Evolutionary conservation across 495 filamentous ascomycete genomes (phyloP), one percentile per base, ranked within the genome.

Genomic region (Stereocaulon alpinum): DNA sequence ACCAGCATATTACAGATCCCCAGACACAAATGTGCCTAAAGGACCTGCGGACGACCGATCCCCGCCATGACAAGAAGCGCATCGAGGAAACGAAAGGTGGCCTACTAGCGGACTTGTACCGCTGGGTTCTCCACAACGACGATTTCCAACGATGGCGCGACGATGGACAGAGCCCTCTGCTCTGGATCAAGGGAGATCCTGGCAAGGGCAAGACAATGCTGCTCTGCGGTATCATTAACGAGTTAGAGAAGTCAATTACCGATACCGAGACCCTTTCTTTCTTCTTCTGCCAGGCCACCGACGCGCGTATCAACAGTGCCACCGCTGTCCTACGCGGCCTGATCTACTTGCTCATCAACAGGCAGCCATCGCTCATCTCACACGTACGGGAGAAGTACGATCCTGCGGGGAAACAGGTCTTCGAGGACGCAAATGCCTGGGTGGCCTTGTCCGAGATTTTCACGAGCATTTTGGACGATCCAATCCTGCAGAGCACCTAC

Each of bases 131-230:
- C 14, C 56, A 70, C 6, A 62, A 77, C 49, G 9, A 49, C 1
- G 65, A 66, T n/a, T 79, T 77, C 61, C 41, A 61, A 49, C 32
- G 60, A 64, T 77, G 70, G 72, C 62, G 48, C 20, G 41, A 71
- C 50, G 58, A 67, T 30, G 10, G 56, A 15, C 48, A 72, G 11
- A 66, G 52, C 40, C 65, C 59, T 14, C 62, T 76, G 29, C 71
- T 79, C 40, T 79, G 74, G 76, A 72, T 80, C 41, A 77, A 70
- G 55, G 73, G 72, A 40, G 72, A 70, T 59, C 67, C 73, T 42
- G 75, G 75, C 22, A 77, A 72, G 58, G 74, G 76, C 40, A 79
- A 79, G 68, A 79, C 76, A 4, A 79, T 79, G 76, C 57, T 74
- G 49, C 63, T 72, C 44, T 70, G 69, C 59, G 68, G 70, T 29